Evolutionary conservation across 805 yeast genomes (phyloP), one percentile per base, ranked within the genome.

Genomic region (Cephaloascus albidus): DNA sequence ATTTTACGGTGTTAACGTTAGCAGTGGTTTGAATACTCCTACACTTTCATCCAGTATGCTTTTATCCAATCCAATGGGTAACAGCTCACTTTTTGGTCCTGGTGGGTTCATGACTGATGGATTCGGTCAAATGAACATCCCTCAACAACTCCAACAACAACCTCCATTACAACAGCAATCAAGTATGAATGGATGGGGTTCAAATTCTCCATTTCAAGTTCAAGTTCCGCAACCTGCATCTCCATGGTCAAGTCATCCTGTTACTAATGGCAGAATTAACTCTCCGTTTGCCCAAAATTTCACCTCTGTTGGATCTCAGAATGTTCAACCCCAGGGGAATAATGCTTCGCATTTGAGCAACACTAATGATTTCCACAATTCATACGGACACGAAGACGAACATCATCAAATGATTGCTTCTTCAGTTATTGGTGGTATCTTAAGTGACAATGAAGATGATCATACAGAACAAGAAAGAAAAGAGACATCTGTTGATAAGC

Each of bases 131-230:
- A n/a, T n/a, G n/a, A n/a, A n/a, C n/a, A 23, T 23, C 6, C 6
- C 28, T 23, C 28, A 6, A 8, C 28, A 23, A 23, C 28, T 23
- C 30, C n/a, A n/a, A n/a, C 31, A 36, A 10, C 17, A 38, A 28
- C 26, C 41, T 16, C 36, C 40, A 36, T n/a, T 38, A 20, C 40
- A 23, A 26, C 26, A 33, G 18, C 23, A 23, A 15, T n/a, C 40
- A 28, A 32, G 18, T 8, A 8, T 31, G 33, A 16, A 16, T 31
- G 33, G 33, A 31, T 31, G 33, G 33, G 33, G 33, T 16, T 23
- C 28, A 6, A 23, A 23, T 23, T 31, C 33, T 10, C 6, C 33
- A 14, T 31, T 31, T 16, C 15, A 16, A 8, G 28, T 23, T 23
- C 28, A 23, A 23, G 12, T 23, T 23, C 28, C 28, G 12, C 33